Base-by-base conservation (phyloP, 164 flowering plant species). In the Litsea cubeba region DNA sequence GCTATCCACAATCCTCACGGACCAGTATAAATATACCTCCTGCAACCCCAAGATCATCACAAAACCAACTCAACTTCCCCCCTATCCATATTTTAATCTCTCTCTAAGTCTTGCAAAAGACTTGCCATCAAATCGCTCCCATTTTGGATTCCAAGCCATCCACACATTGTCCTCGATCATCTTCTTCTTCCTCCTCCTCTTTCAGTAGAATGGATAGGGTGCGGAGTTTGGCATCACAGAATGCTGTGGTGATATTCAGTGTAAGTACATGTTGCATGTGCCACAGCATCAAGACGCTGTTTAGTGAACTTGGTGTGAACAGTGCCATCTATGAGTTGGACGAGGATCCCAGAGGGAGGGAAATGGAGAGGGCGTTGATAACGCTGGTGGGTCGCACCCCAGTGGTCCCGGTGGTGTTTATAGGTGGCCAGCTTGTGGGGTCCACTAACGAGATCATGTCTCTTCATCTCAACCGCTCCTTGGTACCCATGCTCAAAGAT, bases 261-360 rank as follows among this genome's bases (percentile, higher is more conserved):
- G 50, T 23, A 49, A 70, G 72, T 25, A 18, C 72, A n/a, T 70
- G 72, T 22, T 66, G 69, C 69, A 66, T 66, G 69, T 66, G 69
- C 22, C 69, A 66, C 69, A 26, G 30, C 35, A 66, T 70, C 60
- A 70, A 70, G 72, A 49, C 12, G 8, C 60, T 70, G 26, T 70
- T 70, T 8, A 20, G 60, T 22, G 72, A 50, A 14, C 60, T 70
- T 0, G 72, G 72, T 20, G 72, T 70, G 17, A 70, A 50, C 20
- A 20, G 22, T 10, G 30, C 20, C 17, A 26, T 70, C 18, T 51
- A 70, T 49, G 72, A 70, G 60, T 14, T 70, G 20, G 72, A 70
- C 14, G 60, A 70, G 7, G 72, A 70, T 3, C 18, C 62, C 7
- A 49, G 60, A 49, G 72, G 72, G n/a, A 50, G 24, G 40, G 72